Evolutionary conservation across 208 protist species (phyloP), one percentile per base, ranked within the genome.

Genomic region (Balamuthia mandrillaris): DNA sequence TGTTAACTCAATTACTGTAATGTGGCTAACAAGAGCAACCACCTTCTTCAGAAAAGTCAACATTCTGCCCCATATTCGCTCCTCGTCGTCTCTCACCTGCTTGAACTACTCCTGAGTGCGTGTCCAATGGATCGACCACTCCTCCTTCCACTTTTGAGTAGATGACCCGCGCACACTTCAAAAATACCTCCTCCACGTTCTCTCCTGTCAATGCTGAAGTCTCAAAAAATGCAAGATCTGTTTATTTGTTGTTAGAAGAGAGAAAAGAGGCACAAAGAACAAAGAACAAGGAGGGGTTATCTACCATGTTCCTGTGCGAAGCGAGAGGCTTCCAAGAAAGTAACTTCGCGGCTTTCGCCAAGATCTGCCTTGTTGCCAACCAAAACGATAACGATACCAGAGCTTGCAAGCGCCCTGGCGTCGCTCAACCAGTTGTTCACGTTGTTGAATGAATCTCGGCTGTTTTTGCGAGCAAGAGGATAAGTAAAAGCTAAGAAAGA

Each of bases 111-210:
- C n/a, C n/a, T n/a, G n/a, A n/a, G n/a, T n/a, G n/a, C n/a, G n/a
- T n/a, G n/a, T n/a, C n/a, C n/a, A n/a, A n/a, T n/a, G n/a, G n/a
- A n/a, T n/a, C n/a, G n/a, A n/a, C n/a, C n/a, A n/a, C n/a, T n/a
- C n/a, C n/a, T n/a, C n/a, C 49, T 45, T 94, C 87, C 51, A 95
- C 93, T 61, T 94, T 95, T 44, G 90, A 68, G 33, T 92, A 88
- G 70, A 96, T 95, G 29, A 74, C 81, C 14, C 84, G 66, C 33
- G 91, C 88, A 35, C 91, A 93, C 84, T 92, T 90, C 49, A 97
- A 86, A 86, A 98, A 98, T 10, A 95, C 92, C 85, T 98, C 92
- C 66, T 96, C 95, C 1, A 98, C 96, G 79, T 96, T 96, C 21
- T 96, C 91, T 42, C 96, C 96, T 3, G 89, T 97, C 33, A 97